Evolutionary conservation across 306 rosid species (phyloP).

Genomic region (Quillaja saponaria): DNA sequence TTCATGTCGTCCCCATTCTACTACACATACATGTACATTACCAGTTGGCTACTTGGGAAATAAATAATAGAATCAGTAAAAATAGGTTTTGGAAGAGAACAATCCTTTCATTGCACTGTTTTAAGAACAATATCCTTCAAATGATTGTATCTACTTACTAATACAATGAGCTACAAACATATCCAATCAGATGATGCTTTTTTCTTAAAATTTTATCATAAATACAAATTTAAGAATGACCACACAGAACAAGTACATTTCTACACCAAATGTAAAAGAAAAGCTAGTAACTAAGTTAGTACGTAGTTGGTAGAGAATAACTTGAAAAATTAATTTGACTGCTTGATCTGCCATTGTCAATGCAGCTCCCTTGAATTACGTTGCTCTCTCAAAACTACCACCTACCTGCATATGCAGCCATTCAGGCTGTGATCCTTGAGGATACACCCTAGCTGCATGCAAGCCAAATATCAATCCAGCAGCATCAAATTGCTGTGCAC

Average conservation of each 20-base stretch:
- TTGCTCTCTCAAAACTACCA: slow-evolving; percentile 66
- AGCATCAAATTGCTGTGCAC: slow-evolving; percentile 60
- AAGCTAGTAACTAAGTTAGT: not conserved
- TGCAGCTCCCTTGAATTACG: slow-evolving; percentile 36
- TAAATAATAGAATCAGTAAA: no score
- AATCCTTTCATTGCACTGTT: not conserved
- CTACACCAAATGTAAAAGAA: slow-evolving; percentile 35
- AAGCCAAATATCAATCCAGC: no score
- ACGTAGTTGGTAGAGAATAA: slow-evolving; percentile 30
- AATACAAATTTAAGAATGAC: slow-evolving; percentile 30
- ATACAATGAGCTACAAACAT: slow-evolving; percentile 10
- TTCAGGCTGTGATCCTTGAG: slow-evolving; percentile 63
- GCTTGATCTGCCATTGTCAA: slow-evolving; percentile 17
- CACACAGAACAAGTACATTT: slow-evolving; percentile 30
- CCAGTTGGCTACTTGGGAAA: no score
- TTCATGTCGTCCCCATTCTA: no score
- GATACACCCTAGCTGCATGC: no score
- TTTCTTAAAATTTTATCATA: slow-evolving; percentile 32
- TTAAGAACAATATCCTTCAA: slow-evolving; percentile 6
- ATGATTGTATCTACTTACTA: no score
- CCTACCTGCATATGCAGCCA: slow-evolving; percentile 93
- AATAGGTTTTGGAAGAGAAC: not conserved
- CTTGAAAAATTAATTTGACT: no score
- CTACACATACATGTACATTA: no score
- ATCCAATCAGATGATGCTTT: slow-evolving; percentile 35